Base-by-base conservation (phyloP, 73 alveolate genomes). In the Paramecium caudatum region DNA sequence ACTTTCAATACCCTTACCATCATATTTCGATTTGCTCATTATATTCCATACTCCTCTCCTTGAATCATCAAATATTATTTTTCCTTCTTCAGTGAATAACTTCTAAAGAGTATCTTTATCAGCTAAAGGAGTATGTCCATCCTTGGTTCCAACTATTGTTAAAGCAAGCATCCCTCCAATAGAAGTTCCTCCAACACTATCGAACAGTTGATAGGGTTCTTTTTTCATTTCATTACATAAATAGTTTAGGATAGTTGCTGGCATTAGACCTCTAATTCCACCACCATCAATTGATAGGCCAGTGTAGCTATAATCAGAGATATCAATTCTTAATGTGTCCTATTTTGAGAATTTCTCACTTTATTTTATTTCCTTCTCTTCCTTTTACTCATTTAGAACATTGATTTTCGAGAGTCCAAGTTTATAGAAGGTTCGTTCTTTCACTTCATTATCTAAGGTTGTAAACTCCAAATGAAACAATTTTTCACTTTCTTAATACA, bases 231-330 rank as follows among this genome's bases (percentile, higher is more conserved):
- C 37, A 16, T 46, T 70, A 36, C 92, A 83, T 25, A 83, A 50
- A 55, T 55, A 45, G 21, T 83, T 83, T 2, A 83, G 34, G 8
- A 83, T 83, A 13, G 92, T 83, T 23, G 92, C 92, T 34, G 92
- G 92, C 5, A 83, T 48, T 16, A 83, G 19, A 9, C 92, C 92
- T 83, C 92, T 83, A 62, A 83, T 83, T 55, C 92, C 92, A 7
- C 92, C 92, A 19, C 92, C 92, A 83, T 83, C 92, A 12, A 83
- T 48, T 9, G 85, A 55, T 4, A 83, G 55, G 3, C 92, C 92
- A 33, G 69, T 36, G 19, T 70, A 39, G 46, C 92, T 47, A 10
- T 55, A 83, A 68, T 37, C 47, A 10, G 50, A 34, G 3, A 68
- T 32, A 68, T 68, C 50, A 17, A 37, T 68, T 19, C 61, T 34